Percentiles rank a stretch among this genome's conserved stretches.
Conservation (phyloP, 768 basidiomycete species). For the Suillus variegatus region DNA sequence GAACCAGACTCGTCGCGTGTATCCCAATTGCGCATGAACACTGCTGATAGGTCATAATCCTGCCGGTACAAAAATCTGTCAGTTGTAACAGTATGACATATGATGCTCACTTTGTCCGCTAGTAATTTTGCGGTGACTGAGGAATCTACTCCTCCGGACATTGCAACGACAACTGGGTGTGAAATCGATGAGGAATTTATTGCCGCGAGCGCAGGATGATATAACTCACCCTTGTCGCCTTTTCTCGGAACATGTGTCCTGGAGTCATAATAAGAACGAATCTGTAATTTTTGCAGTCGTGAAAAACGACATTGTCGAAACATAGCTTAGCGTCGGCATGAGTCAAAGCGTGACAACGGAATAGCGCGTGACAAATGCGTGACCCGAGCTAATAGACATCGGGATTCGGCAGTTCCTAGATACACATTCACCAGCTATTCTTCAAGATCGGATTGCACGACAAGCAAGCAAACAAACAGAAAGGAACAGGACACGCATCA, state of each 20-base stretch:
- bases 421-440: not conserved
- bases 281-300: slow-evolving; percentile 5
- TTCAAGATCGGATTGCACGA: slow-evolving; percentile 1
- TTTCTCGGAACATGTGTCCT: slow-evolving; percentile 18
- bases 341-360: slow-evolving; percentile 3
- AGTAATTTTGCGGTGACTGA: slow-evolving; percentile 84
- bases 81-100: not conserved
- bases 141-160: slow-evolving; percentile 97
- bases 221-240: slow-evolving; percentile 28
- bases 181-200: not conserved
- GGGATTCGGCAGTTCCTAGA: not conserved
- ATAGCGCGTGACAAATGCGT: slow-evolving; percentile 1
- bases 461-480: not conserved
- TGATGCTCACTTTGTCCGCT: slow-evolving; percentile 54
- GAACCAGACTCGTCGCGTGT: slow-evolving; percentile 78
- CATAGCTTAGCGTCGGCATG: not conserved
- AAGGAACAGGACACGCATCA: not conserved
- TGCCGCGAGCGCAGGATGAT: not conserved
- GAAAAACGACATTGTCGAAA: slow-evolving; percentile 16
- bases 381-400: slow-evolving; percentile 1
- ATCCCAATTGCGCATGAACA: slow-evolving; percentile 98
- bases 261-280: slow-evolving; percentile 20
- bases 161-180: slow-evolving; percentile 76
- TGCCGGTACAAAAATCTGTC: slow-evolving; percentile 27
- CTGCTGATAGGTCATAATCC: slow-evolving; percentile 82